Evolutionary conservation across 2,329 filamentous ascomycete genomes (phyloP).

Genomic region (Arachnopeziza araneosa): DNA sequence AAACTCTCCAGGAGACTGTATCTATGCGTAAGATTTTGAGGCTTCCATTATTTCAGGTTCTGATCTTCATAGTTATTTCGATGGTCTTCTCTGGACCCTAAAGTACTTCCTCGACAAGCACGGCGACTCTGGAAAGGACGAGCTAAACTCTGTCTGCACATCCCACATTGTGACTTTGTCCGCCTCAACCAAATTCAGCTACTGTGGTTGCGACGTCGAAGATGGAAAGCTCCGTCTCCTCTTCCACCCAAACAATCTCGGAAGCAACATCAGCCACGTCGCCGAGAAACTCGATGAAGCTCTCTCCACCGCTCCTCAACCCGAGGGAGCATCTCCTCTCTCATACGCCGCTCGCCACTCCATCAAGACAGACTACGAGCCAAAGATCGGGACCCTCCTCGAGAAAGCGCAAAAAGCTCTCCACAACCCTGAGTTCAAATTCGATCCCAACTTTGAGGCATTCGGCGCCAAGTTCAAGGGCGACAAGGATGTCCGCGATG

Average conservation of each 20-base stretch:
- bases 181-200: slow-evolving; percentile 40
- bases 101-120: slow-evolving; percentile 34
- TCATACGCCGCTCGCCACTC: slow-evolving; percentile 39
- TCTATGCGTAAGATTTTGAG: slow-evolving; percentile 35
- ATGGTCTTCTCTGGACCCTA: slow-evolving; percentile 37
- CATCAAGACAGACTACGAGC: slow-evolving; percentile 41
- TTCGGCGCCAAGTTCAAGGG: slow-evolving; percentile 37
- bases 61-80: slow-evolving; percentile 42
- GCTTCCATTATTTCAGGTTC: too few species aligned
- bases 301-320: slow-evolving; percentile 39
- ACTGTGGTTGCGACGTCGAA: slow-evolving; percentile 40
- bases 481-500: slow-evolving; percentile 30
- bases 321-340: slow-evolving; percentile 29
- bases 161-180: slow-evolving; percentile 42
- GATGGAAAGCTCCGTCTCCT: slow-evolving; percentile 44
- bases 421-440: slow-evolving; percentile 36
- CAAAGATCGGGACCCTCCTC: slow-evolving; percentile 36
- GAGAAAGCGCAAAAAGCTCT: slow-evolving; percentile 34
- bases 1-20: slow-evolving; percentile 39
- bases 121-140: slow-evolving; percentile 36
- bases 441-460: slow-evolving; percentile 44
- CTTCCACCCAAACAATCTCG: slow-evolving; percentile 39
- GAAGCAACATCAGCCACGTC: slow-evolving; percentile 39
- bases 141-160: slow-evolving; percentile 43
- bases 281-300: slow-evolving; percentile 37